Evolutionary conservation across 2,329 filamentous ascomycete species (phyloP).

Genomic region (Penicillium hesseltinei): DNA sequence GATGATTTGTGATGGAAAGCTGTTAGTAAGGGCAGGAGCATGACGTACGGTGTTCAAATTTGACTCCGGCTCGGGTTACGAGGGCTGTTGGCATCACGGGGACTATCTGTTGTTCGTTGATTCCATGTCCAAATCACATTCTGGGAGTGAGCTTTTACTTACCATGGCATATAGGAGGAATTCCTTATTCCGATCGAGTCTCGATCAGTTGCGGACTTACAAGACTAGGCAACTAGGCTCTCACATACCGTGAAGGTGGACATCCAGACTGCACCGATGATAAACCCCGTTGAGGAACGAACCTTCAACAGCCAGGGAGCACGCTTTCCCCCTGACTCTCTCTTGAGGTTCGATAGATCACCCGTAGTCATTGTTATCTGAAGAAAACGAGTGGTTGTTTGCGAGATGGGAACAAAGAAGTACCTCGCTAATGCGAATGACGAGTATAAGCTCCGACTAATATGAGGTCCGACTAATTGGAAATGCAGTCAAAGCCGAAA

Average conservation of each 20-base stretch:
- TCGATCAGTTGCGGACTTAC: neutral
- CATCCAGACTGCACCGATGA: constrained; percentile 54
- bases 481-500: neutral
- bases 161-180: constrained; percentile 34
- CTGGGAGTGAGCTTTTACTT: neutral
- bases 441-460: neutral
- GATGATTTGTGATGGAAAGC: too few species aligned
- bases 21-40: neutral
- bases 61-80: constrained; percentile 23
- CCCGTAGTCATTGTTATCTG: neutral
- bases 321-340: constrained; percentile 1
- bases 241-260: constrained; percentile 31
- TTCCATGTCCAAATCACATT: neutral
- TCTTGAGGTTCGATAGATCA: neutral
- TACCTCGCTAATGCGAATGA: neutral
- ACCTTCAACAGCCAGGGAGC: constrained; percentile 42
- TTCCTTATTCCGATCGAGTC: constrained; percentile 16
- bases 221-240: neutral
- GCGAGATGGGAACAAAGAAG: neutral
- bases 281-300: constrained; percentile 61
- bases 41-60: constrained; percentile 26
- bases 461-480: neutral
- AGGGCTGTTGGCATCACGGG: constrained; percentile 32
- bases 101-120: constrained; percentile 25
- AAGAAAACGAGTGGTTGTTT: neutral